Conservation (phyloP, 1,284 basidiomycete genomes). For the Gymnopus androsaceus region DNA sequence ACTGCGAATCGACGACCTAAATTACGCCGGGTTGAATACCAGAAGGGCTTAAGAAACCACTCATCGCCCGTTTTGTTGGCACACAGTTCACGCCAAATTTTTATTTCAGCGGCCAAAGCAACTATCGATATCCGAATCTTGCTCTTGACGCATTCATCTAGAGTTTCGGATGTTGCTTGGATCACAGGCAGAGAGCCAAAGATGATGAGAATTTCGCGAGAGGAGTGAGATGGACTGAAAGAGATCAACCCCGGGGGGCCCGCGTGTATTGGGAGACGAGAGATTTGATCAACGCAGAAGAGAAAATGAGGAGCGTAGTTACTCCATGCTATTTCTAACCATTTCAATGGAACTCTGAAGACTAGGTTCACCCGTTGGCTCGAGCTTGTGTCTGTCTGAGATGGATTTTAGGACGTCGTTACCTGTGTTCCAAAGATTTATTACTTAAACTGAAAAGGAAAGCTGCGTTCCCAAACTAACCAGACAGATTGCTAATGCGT, state of each 20-base stretch:
- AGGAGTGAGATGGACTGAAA: slow-evolving; percentile 89
- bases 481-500: slow-evolving; percentile 85
- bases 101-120: slow-evolving; percentile 94
- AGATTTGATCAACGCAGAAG: background rate
- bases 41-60: slow-evolving; percentile 25
- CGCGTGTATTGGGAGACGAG: too few species aligned
- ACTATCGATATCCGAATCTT: slow-evolving; percentile 92
- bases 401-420: slow-evolving; percentile 91
- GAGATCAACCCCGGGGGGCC: too few species aligned
- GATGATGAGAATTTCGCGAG: slow-evolving; percentile 90
- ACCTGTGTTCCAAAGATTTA: too few species aligned
- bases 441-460: too few species aligned
- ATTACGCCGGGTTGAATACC: slow-evolving; percentile 24
- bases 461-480: slow-evolving; percentile 45
- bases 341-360: slow-evolving; percentile 97
- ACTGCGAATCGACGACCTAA: slow-evolving; percentile 92
- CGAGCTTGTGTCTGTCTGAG: slow-evolving; percentile 84
- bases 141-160: slow-evolving; percentile 78
- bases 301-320: slow-evolving; percentile 24
- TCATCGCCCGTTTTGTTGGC: slow-evolving; percentile 86
- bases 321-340: slow-evolving; percentile 91
- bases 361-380: slow-evolving; percentile 91
- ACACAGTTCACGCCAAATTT: slow-evolving; percentile 90
- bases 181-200: slow-evolving; percentile 94
- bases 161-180: slow-evolving; percentile 92